phyloP scores from a whole-genome alignment of 2,329 filamentous ascomycete genomes.

The Bertia moriformis region DNA sequence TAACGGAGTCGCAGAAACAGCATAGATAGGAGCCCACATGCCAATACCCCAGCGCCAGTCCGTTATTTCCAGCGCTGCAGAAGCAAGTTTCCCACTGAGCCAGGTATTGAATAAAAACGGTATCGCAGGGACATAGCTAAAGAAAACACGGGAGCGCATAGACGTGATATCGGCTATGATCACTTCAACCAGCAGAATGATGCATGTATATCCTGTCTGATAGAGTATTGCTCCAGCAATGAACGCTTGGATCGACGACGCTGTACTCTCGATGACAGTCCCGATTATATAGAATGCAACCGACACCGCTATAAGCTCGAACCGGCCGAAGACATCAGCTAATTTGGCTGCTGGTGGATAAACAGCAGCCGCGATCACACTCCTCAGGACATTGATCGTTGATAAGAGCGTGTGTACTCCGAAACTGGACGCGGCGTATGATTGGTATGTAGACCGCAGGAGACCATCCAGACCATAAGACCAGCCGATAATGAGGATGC shows the following conservation, averaged over 20 bases:
- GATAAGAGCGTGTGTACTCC: constrained; percentile 36
- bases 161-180: constrained; percentile 51
- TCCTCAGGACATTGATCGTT: constrained; percentile 41
- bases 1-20: constrained; percentile 37
- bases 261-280: constrained; percentile 38
- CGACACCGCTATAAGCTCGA: constrained; percentile 38
- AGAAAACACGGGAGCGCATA: constrained; percentile 44
- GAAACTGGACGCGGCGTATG: constrained; percentile 32
- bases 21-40: constrained; percentile 49
- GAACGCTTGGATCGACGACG: constrained; percentile 29
- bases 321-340: constrained; percentile 46
- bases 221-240: constrained; percentile 44
- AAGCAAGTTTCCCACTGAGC: constrained; percentile 42
- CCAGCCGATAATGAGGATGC: constrained; percentile 49
- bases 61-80: constrained; percentile 28
- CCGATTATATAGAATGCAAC: constrained; percentile 38
- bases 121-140: constrained; percentile 46
- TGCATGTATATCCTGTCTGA: constrained; percentile 43
- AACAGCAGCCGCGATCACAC: constrained; percentile 43
- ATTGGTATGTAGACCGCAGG: constrained; percentile 36
- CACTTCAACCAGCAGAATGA: constrained; percentile 47
- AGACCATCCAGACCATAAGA: constrained; percentile 46
- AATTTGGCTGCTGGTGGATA: constrained; percentile 45
- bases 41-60: constrained; percentile 49
- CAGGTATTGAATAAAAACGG: constrained; percentile 47